Evolutionary conservation across 805 yeast genomes (phyloP).

Genomic region (Blastobotrys peoriensis): DNA sequence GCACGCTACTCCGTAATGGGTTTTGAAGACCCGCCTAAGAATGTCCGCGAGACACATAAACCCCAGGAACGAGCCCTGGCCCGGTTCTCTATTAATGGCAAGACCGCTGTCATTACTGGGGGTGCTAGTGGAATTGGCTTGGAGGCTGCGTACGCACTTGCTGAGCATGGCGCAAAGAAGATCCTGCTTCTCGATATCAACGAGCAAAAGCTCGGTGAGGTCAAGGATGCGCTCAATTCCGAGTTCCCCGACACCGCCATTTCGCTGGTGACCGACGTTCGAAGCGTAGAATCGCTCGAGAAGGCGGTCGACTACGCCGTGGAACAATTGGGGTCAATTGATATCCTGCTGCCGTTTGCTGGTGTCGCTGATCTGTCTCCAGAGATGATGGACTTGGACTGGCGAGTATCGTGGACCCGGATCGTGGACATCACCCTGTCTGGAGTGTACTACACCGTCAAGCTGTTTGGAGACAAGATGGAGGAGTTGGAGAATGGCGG

Average conservation of each 20-base stretch:
- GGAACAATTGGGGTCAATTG: background rate
- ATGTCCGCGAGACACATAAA: background rate
- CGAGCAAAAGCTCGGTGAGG: background rate
- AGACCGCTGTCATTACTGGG: constrained; percentile 9
- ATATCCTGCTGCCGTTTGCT: background rate
- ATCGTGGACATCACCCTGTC: constrained; percentile 3
- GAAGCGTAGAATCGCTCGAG: background rate
- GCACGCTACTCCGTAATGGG: background rate
- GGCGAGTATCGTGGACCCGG: background rate
- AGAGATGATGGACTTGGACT: background rate
- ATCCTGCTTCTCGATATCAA: constrained; percentile 3
- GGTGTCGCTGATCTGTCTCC: background rate
- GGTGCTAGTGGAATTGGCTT: constrained; percentile 10
- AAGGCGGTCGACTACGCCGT: background rate
- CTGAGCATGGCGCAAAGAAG: constrained; percentile 7
- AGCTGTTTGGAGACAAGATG: constrained; percentile 8
- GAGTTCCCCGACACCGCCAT: constrained; percentile 2
- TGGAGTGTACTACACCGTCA: constrained; percentile 5
- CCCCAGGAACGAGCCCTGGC: constrained; percentile 4
- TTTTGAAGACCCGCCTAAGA: background rate
- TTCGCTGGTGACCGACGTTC: constrained; percentile 2
- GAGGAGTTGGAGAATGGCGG: constrained; percentile 1
- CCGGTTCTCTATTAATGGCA: constrained; percentile 5
- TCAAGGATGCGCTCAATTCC: background rate
- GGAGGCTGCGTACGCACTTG: constrained; percentile 9